Conservation (phyloP, 495 filamentous ascomycete species). For the Hyaloscypha variabilis region DNA sequence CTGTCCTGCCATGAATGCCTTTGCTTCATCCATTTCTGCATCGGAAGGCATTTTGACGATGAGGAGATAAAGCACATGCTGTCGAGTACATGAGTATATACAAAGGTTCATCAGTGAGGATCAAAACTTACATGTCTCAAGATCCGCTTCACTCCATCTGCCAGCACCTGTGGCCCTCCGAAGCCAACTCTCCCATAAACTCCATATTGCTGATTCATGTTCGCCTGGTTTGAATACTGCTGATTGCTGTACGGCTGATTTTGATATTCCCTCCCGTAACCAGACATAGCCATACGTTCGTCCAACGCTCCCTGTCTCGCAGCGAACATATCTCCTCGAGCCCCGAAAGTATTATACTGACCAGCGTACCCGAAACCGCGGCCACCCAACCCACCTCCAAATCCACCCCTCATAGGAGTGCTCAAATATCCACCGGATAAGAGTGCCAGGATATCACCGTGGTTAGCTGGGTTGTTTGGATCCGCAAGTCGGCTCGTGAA, state of each 20-base stretch:
- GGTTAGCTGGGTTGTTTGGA: conserved; percentile 51
- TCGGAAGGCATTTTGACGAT: conserved; percentile 52
- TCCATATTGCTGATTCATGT: background rate
- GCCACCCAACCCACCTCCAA: conserved; percentile 12
- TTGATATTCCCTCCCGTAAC: background rate
- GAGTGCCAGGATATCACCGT: conserved; percentile 41
- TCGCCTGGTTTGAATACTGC: conserved; percentile 8
- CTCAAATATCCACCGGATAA: conserved; percentile 45
- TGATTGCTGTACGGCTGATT: background rate
- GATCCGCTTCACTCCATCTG: conserved; percentile 19
- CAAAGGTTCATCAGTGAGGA: background rate
- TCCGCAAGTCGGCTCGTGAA: conserved; percentile 59
- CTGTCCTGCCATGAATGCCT: background rate
- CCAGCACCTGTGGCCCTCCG: conserved; percentile 7
- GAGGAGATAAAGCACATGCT: conserved; percentile 51
- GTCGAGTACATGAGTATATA: background rate
- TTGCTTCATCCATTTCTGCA: conserved; percentile 40
- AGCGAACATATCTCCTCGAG: background rate
- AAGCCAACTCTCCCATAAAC: background rate
- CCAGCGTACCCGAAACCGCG: background rate
- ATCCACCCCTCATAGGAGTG: background rate
- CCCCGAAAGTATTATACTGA: background rate
- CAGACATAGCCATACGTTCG: background rate
- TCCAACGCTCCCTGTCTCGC: background rate
- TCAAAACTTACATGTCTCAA: conserved; percentile 27